These are phyloP conservation scores for Trametes versicolor DNA, from an alignment of 1,284 basidiomycete species.

Conservation along the genomic window DNA sequence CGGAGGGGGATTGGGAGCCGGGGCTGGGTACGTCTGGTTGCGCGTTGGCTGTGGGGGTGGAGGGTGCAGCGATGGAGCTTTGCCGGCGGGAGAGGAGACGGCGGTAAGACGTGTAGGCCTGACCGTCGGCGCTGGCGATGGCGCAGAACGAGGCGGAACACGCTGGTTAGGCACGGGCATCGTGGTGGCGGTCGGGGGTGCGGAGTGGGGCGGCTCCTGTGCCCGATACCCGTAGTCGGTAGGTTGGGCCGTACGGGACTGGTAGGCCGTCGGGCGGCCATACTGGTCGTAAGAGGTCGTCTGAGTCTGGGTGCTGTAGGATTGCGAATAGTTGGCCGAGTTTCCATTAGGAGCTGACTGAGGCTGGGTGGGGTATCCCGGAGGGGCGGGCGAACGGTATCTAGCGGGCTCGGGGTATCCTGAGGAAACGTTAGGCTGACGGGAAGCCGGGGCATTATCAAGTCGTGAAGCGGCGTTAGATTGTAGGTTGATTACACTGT, in stretches of 20 bases:
- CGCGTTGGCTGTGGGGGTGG: constrained; percentile 37
- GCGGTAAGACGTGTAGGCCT: constrained; percentile 25
- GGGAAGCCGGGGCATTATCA: constrained; percentile 37
- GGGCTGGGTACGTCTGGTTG: constrained; percentile 35
- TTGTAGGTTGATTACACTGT: constrained; percentile 36
- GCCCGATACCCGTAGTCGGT: constrained; percentile 29
- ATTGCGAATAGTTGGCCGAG: constrained; percentile 26
- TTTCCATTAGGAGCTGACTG: constrained; percentile 32
- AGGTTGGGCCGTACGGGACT: constrained; percentile 26
- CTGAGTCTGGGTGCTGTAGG: constrained; percentile 28
- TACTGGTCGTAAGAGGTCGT: constrained; percentile 26
- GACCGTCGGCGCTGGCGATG: constrained; percentile 40
- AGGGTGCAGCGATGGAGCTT: constrained; percentile 29
- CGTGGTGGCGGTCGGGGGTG: constrained; percentile 26
- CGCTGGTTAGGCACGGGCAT: constrained; percentile 30
- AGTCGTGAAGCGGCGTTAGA: constrained; percentile 41
- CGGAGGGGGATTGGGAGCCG: constrained; percentile 17
- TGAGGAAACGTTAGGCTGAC: constrained; percentile 36
- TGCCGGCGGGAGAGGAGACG: constrained; percentile 33
- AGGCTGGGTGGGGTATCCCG: constrained; percentile 37
- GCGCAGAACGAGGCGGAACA: constrained; percentile 40
- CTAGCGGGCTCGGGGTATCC: constrained; percentile 45
- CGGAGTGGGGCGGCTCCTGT: constrained; percentile 22
- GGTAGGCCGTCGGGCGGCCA: constrained; percentile 17
- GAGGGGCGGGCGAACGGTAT: constrained; percentile 43